These are phyloP conservation scores for Gaeumannomyces sp. DNA, from an alignment of 2,329 filamentous ascomycete genomes.

Conservation along the genomic window DNA sequence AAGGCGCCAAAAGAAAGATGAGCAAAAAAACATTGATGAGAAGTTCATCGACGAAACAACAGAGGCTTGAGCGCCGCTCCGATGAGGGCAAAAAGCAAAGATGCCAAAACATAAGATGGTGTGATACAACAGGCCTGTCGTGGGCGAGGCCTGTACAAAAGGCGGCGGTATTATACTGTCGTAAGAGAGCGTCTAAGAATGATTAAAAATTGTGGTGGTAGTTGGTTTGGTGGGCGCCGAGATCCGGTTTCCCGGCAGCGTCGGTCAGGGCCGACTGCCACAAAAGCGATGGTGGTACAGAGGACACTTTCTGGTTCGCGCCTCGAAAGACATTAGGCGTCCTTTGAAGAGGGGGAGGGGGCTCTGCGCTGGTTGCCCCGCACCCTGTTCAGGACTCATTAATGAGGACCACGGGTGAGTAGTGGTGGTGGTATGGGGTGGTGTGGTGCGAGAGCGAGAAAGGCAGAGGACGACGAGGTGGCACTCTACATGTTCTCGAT, in stretches of 20 bases:
- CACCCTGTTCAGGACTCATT: no score
- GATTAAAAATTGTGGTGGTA: no score
- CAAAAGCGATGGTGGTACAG: neutral
- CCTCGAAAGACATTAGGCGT: no score
- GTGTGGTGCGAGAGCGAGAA: neutral
- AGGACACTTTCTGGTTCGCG: neutral
- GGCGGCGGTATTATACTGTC: no score
- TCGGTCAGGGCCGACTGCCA: neutral
- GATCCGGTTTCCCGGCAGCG: neutral
- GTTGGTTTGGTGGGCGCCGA: no score
- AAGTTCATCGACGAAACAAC: neutral
- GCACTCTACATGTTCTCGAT: conserved; percentile 46
- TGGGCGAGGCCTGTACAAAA: no score
- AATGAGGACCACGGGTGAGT: no score
- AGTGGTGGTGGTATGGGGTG: no score
- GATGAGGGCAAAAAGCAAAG: neutral
- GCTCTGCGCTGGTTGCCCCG: no score
- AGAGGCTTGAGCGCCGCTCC: conserved; percentile 5
- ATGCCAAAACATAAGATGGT: conserved; percentile 1
- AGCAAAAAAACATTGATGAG: conserved; percentile 1
- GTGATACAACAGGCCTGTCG: conserved; percentile 5
- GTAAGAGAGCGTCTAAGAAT: no score
- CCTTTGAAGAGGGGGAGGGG: no score
- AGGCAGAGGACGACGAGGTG: neutral
- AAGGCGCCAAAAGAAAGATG: conserved; percentile 6